phyloP scores from a whole-genome alignment of 2,329 filamentous ascomycete genomes.

The Trichoderma endophyticum region DNA sequence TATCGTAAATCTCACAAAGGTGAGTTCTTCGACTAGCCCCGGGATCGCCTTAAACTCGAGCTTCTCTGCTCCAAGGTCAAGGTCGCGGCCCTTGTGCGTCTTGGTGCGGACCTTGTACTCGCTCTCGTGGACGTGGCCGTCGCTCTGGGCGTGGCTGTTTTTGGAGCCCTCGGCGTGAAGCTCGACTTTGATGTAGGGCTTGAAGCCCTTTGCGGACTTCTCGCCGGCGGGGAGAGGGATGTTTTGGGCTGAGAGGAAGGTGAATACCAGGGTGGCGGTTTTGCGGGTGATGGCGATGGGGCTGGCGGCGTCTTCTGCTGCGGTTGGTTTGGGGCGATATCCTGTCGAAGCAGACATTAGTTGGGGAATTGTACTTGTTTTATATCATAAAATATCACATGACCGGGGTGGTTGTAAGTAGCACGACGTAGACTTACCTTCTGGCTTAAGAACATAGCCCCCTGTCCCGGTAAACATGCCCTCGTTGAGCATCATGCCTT shows the following conservation, averaged over 20 bases:
- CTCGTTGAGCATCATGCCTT: conserved; percentile 94
- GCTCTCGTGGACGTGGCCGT: conserved; percentile 39
- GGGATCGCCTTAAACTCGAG: conserved; percentile 55
- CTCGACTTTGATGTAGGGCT: conserved; percentile 80
- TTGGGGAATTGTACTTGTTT: not conserved
- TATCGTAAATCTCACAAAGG: conserved; percentile 78
- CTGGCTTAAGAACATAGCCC: conserved; percentile 86
- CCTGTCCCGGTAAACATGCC: conserved; percentile 81
- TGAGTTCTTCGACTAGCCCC: conserved; percentile 64
- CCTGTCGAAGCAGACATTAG: conserved; percentile 20
- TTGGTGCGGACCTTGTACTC: conserved; percentile 59
- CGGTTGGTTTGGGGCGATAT: conserved; percentile 30
- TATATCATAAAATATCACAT: not conserved
- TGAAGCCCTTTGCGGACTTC: conserved; percentile 55
- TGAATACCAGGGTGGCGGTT: conserved; percentile 67
- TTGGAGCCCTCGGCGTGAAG: conserved; percentile 72
- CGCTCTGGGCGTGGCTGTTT: conserved; percentile 39
- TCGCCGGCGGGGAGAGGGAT: conserved; percentile 62
- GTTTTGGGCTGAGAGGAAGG: conserved; percentile 72
- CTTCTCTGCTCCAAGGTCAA: conserved; percentile 59
- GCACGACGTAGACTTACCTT: conserved; percentile 43
- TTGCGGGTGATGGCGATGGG: conserved; percentile 44
- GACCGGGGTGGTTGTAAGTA: not conserved
- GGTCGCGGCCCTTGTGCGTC: conserved; percentile 55
- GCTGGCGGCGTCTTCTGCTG: conserved; percentile 22